Evolutionary conservation across 192 early-diverging fungal genomes (phyloP), one percentile per base, ranked within the genome.

Genomic region (Spinellus fusiger): DNA sequence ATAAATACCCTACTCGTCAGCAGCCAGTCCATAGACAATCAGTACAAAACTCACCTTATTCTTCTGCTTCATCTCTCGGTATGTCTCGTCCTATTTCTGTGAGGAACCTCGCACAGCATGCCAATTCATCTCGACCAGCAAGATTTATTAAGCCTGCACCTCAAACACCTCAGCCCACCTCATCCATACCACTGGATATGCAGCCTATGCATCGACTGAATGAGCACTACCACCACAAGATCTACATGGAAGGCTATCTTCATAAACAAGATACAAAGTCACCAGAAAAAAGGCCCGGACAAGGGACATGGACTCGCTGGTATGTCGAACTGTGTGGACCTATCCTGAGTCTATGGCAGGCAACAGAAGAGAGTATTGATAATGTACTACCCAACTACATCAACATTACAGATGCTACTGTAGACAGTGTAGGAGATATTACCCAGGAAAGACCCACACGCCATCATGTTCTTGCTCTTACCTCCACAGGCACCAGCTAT

Each of bases 271-370:
- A 86, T 59, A 84, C 84, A 29, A 68, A 74, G 18, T 71, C 79
- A 2, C 62, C 76, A 28, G 84, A 90, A 65, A 86, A 84, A 10
- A 73, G 73, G n/a, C 78, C 81, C 53, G 69, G 62, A 51, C 79
- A 79, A 59, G 73, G 80, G 64, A 75, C 81, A 48, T 92, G 90
- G 90, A 80, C 80, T 20, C 79, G 80, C 27, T 89, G 83, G 71
- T 86, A 84, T 60, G 86, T 82, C 5, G 90, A 92, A 76, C 69
- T 89, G 40, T 69, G 81, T 49, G 90, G 90, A 13, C 80, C 88
- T 4, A 71, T 80, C 18, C 71, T 92, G 52, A 71, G 80, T 54
- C 77, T 92, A 33, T 84, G 81, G 77, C 83, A 83, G 25, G 61
- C 72, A 52, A 50, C 47, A 15, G 18, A 64, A n/a, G 51, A 52